These are phyloP conservation scores for Austroboletus rostrupii DNA, from an alignment of 1,284 basidiomycete genomes.

Conservation along the genomic window DNA sequence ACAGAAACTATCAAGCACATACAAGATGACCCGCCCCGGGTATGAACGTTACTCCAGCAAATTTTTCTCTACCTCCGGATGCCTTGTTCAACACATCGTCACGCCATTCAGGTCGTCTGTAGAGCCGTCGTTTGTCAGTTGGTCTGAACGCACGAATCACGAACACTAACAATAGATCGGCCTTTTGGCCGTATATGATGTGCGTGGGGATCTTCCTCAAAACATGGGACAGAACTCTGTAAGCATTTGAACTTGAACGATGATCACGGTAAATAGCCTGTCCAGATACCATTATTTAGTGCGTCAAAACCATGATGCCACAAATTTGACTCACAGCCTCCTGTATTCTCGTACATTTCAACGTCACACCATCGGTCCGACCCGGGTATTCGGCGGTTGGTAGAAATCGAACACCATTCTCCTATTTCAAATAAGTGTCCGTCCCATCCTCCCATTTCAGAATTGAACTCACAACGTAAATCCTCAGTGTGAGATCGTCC, in stretches of 20 bases:
- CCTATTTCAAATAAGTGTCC: background rate
- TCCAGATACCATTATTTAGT: background rate
- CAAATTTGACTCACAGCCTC: background rate
- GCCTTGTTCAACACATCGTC: background rate
- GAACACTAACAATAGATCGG: background rate
- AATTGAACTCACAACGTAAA: background rate
- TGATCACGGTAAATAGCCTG: background rate
- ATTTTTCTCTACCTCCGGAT: slow-evolving; percentile 3
- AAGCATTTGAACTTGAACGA: background rate
- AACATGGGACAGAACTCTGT: background rate
- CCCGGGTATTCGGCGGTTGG: background rate
- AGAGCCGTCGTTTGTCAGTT: background rate
- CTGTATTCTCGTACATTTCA: background rate
- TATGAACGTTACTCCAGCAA: slow-evolving; percentile 4
- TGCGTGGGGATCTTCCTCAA: background rate
- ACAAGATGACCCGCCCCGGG: background rate
- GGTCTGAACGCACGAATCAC: background rate
- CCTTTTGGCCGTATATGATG: background rate
- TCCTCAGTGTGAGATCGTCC: background rate
- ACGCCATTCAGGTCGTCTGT: background rate
- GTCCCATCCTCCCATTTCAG: background rate
- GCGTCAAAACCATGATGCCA: background rate
- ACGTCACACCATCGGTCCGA: background rate
- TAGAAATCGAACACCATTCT: background rate
- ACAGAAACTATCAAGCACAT: background rate